Percentiles rank a stretch among this genome's conserved stretches.
phyloP scores from a whole-genome alignment of 306 rosid genomes.

The Vicia villosa region DNA sequence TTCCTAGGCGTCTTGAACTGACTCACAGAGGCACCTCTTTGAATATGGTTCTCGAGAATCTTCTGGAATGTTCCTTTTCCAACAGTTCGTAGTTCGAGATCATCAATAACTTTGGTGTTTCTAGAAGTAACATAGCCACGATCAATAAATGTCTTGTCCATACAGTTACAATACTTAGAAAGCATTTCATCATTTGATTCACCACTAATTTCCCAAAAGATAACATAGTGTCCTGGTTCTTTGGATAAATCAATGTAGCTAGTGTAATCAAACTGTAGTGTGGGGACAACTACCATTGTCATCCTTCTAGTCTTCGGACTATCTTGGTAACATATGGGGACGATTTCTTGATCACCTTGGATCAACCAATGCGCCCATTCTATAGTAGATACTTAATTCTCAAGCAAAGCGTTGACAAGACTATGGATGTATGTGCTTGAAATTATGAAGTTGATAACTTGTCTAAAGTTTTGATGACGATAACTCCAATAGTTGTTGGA shows the following conservation, averaged over 20 bases:
- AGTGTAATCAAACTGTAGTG: background rate
- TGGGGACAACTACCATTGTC: no score
- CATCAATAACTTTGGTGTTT: constrained; percentile 62
- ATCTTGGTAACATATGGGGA: no score
- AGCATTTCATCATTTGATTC: constrained; percentile 66
- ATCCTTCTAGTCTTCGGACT: no score
- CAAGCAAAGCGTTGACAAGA: no score
- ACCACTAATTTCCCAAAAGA: constrained; percentile 79
- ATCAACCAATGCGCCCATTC: no score
- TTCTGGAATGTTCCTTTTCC: constrained; percentile 74
- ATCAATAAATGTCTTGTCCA: constrained; percentile 74
- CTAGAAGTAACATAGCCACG: constrained; percentile 71
- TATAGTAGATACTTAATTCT: no score
- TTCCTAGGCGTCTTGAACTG: constrained; percentile 89
- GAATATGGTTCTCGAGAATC: constrained; percentile 68
- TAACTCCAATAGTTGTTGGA: no score
- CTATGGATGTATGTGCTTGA: no score
- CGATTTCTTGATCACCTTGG: no score
- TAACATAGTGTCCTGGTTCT: no score
- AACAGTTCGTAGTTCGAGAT: constrained; percentile 74
- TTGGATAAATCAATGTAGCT: constrained; percentile 63
- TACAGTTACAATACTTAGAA: constrained; percentile 67
- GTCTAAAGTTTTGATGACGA: no score
- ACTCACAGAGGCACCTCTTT: constrained; percentile 65
- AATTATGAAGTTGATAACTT: no score